phyloP scores from a whole-genome alignment of 345 rosid genomes.

The Eucalyptus paniculata region DNA sequence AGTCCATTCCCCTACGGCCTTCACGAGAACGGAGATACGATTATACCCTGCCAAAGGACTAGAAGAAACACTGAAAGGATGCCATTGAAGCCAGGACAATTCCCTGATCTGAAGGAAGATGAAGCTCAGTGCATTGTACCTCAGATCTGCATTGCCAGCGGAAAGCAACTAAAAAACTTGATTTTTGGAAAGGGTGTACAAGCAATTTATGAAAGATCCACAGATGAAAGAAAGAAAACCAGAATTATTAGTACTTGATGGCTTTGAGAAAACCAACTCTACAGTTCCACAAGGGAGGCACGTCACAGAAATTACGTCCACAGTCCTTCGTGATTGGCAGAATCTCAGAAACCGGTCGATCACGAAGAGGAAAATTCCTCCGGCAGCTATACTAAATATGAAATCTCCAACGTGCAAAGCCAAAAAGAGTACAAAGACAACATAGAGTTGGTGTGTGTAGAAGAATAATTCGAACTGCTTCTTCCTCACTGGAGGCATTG shows the following conservation, averaged over 20 bases:
- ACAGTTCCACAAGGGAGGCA: constrained; percentile 76
- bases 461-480: constrained; percentile 74
- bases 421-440: constrained; percentile 65
- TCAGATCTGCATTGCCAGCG: constrained; percentile 29
- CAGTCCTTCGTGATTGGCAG: constrained; percentile 69
- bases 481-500: constrained; percentile 57
- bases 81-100: constrained; percentile 92
- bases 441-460: constrained; percentile 85
- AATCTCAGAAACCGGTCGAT: constrained; percentile 88
- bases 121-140: constrained; percentile 78
- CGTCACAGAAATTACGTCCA: constrained; percentile 58
- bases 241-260: constrained; percentile 35
- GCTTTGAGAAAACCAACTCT: constrained; percentile 65
- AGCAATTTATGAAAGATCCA: neutral
- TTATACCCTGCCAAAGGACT: constrained; percentile 72
- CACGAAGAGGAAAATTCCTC: constrained; percentile 68
- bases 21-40: constrained; percentile 60
- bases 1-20: constrained; percentile 82
- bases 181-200: neutral
- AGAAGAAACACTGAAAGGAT: constrained; percentile 93
- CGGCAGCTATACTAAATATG: constrained; percentile 60
- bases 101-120: constrained; percentile 78
- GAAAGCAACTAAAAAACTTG: neutral
- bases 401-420: constrained; percentile 80
- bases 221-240: neutral